These are phyloP conservation scores for Epichloe sp. DNA, from an alignment of 2,329 filamentous ascomycete genomes.

Conservation along the genomic window DNA sequence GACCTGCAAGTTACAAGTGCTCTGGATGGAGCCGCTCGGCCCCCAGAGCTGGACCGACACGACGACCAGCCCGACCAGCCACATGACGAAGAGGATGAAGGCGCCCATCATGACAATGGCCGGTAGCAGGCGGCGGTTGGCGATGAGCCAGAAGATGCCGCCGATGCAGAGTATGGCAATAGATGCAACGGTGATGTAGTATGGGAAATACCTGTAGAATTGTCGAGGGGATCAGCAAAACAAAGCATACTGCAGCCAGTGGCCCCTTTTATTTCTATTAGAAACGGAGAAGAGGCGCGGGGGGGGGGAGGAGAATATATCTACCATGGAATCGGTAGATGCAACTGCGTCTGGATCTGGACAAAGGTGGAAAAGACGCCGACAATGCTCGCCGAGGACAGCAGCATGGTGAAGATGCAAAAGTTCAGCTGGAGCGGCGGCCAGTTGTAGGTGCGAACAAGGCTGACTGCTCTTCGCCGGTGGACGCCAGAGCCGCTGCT, in stretches of 20 bases:
- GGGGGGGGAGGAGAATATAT: slow-evolving; percentile 9
- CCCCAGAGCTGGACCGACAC: slow-evolving; percentile 52
- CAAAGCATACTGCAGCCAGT: no score
- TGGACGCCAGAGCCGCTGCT: slow-evolving; percentile 30
- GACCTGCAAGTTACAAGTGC: slow-evolving; percentile 45
- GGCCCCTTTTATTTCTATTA: no score
- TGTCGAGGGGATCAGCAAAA: no score
- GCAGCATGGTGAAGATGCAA: slow-evolving; percentile 54
- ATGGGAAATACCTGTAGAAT: slow-evolving; percentile 48
- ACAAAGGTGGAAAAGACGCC: slow-evolving; percentile 50
- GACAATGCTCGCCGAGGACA: slow-evolving; percentile 43
- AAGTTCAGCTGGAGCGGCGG: slow-evolving; percentile 53
- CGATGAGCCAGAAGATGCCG: slow-evolving; percentile 49
- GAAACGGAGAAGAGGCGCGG: no score
- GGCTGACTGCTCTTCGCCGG: slow-evolving; percentile 28
- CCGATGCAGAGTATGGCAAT: slow-evolving; percentile 55
- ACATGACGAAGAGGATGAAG: slow-evolving; percentile 55
- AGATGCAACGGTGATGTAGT: slow-evolving; percentile 44
- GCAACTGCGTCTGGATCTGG: slow-evolving; percentile 41
- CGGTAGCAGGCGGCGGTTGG: slow-evolving; percentile 45
- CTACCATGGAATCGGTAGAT: slow-evolving; percentile 46
- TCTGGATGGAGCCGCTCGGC: slow-evolving; percentile 41
- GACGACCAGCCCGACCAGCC: slow-evolving; percentile 52
- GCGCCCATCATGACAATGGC: slow-evolving; percentile 50
- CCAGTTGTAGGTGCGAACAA: slow-evolving; percentile 52